Evolutionary conservation across 1,284 basidiomycete species (phyloP).

Genomic region (Cryptococcus neoformans): DNA sequence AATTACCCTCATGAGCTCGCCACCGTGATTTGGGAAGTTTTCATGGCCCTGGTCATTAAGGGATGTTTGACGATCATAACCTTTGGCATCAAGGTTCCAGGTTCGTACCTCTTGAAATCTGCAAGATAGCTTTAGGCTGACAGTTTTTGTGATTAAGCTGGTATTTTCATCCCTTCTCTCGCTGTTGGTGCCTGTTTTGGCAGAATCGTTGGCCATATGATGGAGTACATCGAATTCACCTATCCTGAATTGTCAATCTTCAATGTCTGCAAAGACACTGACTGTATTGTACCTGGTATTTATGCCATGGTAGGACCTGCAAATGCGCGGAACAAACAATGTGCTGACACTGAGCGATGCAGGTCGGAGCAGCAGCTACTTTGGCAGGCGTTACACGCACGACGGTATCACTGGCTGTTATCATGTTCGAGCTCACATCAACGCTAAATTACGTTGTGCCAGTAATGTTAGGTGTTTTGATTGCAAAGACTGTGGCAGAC

Average conservation of each 20-base stretch:
- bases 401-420: conserved; percentile 84
- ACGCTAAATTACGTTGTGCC: conserved; percentile 93
- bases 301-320: conserved; percentile 66
- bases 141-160: conserved; percentile 55
- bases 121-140: neutral
- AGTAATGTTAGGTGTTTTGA: conserved; percentile 80
- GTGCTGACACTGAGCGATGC: conserved; percentile 48
- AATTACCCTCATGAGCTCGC: conserved; percentile 63
- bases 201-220: conserved; percentile 75
- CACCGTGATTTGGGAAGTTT: conserved; percentile 65
- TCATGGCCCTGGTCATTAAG: conserved; percentile 75
- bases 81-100: conserved; percentile 86
- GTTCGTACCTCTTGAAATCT: conserved; percentile 14
- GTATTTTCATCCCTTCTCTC: conserved; percentile 95
- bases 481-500: conserved; percentile 91
- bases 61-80: conserved; percentile 81
- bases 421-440: conserved; percentile 95
- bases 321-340: conserved; percentile 2
- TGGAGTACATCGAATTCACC: conserved; percentile 73
- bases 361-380: conserved; percentile 71
- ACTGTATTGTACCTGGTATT: conserved; percentile 65
- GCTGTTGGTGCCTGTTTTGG: conserved; percentile 97
- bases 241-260: conserved; percentile 66
- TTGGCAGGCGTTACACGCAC: conserved; percentile 75
- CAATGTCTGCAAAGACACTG: conserved; percentile 55